Percentiles rank a stretch among this genome's conserved stretches.
Conservation (phyloP, 1,284 basidiomycete species). For the Ustilago bromivora region DNA sequence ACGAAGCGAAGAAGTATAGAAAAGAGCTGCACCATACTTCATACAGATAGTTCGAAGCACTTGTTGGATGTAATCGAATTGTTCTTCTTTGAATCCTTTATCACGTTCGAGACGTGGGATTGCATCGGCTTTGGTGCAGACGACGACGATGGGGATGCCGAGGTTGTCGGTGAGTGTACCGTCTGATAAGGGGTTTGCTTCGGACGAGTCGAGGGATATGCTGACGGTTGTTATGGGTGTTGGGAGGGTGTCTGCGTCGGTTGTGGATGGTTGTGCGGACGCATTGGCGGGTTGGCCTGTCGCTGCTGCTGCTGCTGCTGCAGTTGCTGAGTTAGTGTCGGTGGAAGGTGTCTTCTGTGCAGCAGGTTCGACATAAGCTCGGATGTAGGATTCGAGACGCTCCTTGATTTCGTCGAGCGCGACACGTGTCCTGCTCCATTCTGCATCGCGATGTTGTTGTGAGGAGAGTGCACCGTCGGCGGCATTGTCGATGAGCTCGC, state of each 20-base stretch:
- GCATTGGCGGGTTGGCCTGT: background rate
- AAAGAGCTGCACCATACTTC: slow-evolving; percentile 90
- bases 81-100: slow-evolving; percentile 78
- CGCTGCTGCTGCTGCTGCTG: background rate
- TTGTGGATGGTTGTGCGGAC: background rate
- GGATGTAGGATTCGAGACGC: slow-evolving; percentile 83
- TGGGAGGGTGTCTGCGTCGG: slow-evolving; percentile 64
- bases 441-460: slow-evolving; percentile 79
- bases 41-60: slow-evolving; percentile 89
- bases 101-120: slow-evolving; percentile 70
- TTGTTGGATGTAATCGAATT: slow-evolving; percentile 95
- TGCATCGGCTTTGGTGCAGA: slow-evolving; percentile 79
- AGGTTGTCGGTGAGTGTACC: slow-evolving; percentile 70
- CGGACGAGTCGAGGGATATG: slow-evolving; percentile 63
- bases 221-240: slow-evolving; percentile 73
- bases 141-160: slow-evolving; percentile 88
- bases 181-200: slow-evolving; percentile 45
- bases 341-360: slow-evolving; percentile 67
- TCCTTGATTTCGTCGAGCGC: slow-evolving; percentile 78
- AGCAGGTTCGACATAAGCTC: slow-evolving; percentile 88
- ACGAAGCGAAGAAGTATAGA: slow-evolving; percentile 84
- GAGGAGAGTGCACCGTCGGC: slow-evolving; percentile 34
- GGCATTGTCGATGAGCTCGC: slow-evolving; percentile 75
- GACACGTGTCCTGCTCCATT: slow-evolving; percentile 72
- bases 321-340: background rate